phyloP scores from a whole-genome alignment of 2,329 filamentous ascomycete genomes.

The Cordyceps militaris region DNA sequence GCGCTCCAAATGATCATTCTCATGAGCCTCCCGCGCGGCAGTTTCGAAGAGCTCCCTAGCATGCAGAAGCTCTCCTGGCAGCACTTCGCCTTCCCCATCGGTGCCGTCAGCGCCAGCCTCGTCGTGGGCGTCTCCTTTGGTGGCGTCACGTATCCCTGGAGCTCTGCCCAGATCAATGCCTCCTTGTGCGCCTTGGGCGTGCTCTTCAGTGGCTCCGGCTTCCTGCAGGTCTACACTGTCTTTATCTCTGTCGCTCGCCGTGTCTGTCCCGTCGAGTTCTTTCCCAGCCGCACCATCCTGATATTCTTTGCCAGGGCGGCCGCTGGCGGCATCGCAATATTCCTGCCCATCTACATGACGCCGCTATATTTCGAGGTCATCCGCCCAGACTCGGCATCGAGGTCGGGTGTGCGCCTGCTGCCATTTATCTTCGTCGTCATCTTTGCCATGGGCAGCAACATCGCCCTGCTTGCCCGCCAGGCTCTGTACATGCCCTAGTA shows the following conservation, averaged over 20 bases:
- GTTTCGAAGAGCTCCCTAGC: too few species aligned
- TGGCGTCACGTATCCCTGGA: slow-evolving; percentile 39
- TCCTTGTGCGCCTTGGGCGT: slow-evolving; percentile 36
- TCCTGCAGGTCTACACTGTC: slow-evolving; percentile 34
- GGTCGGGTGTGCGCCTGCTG: slow-evolving; percentile 31
- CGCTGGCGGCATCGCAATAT: slow-evolving; percentile 22
- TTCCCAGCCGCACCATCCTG: not conserved
- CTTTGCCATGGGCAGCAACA: slow-evolving; percentile 27
- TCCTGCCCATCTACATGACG: slow-evolving; percentile 37
- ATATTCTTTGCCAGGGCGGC: not conserved
- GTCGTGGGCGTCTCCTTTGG: slow-evolving; percentile 43
- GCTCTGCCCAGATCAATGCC: slow-evolving; percentile 32
- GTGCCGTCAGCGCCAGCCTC: too few species aligned
- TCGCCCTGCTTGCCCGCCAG: slow-evolving; percentile 26
- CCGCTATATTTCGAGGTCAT: slow-evolving; percentile 45
- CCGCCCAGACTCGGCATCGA: slow-evolving; percentile 29
- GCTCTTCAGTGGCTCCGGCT: slow-evolving; percentile 23
- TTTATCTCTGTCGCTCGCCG: slow-evolving; percentile 23
- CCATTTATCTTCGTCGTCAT: slow-evolving; percentile 33
- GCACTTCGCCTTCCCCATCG: too few species aligned
- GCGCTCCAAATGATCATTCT: too few species aligned
- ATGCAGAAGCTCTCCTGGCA: too few species aligned
- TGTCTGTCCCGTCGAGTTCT: not conserved
- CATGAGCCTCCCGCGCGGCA: too few species aligned
- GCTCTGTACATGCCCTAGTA: slow-evolving; percentile 36